Conservation (phyloP, 2,329 filamentous ascomycete genomes). For the Orbilia ellipsospora region DNA sequence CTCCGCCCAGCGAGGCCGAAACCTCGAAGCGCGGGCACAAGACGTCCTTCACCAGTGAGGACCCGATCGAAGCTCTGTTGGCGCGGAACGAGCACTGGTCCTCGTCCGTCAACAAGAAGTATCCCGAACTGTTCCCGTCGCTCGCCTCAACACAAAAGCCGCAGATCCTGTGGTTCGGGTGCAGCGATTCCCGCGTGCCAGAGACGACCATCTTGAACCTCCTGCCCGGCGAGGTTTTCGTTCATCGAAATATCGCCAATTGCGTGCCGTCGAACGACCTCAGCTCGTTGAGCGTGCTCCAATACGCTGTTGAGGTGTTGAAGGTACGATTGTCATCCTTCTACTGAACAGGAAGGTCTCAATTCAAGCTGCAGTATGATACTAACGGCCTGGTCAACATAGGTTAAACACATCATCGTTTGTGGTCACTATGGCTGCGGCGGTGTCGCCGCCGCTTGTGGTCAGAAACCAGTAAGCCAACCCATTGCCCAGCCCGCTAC, state of each 20-base stretch:
- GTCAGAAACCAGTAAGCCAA: slow-evolving; percentile 60
- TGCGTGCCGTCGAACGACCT: slow-evolving; percentile 80
- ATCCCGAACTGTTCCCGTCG: slow-evolving; percentile 58
- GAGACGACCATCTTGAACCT: slow-evolving; percentile 83
- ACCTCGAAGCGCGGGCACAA: slow-evolving; percentile 38
- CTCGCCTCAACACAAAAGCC: slow-evolving; percentile 61
- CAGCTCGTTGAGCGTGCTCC: slow-evolving; percentile 78
- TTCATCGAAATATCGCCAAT: slow-evolving; percentile 92
- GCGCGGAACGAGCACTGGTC: slow-evolving; percentile 58
- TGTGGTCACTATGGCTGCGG: slow-evolving; percentile 77
- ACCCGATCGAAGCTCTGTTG: slow-evolving; percentile 57
- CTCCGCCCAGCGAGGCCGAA: slow-evolving; percentile 23
- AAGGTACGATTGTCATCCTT: slow-evolving; percentile 65
- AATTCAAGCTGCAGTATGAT: neutral
- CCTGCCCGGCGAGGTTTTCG: slow-evolving; percentile 85
- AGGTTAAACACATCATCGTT: slow-evolving; percentile 76
- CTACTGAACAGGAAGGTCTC: too few species aligned
- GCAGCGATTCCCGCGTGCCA: slow-evolving; percentile 84
- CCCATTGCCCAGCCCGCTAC: neutral
- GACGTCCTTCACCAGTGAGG: slow-evolving; percentile 54
- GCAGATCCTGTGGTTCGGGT: slow-evolving; percentile 81
- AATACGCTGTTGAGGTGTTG: slow-evolving; percentile 79
- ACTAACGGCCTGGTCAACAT: neutral
- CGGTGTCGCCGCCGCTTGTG: slow-evolving; percentile 72
- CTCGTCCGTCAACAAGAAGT: slow-evolving; percentile 56